Conservation (phyloP, 441 rosid genomes). For the Arabidopsis hybrid region DNA sequence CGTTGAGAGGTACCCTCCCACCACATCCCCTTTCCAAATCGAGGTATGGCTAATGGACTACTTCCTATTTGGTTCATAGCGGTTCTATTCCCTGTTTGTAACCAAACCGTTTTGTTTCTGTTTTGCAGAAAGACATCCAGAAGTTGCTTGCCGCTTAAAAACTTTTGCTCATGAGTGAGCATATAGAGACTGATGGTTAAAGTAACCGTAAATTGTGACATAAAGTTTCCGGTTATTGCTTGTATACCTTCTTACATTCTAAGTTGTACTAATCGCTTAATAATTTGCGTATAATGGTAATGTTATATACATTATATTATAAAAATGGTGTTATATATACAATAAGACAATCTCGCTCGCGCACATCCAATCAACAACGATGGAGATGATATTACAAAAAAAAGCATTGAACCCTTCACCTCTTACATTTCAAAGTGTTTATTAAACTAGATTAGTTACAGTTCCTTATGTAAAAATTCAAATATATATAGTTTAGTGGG, state of each 20-base stretch:
- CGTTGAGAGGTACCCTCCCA: conserved; percentile 75
- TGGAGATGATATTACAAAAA: no score
- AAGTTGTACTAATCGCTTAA: no score
- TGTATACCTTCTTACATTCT: neutral
- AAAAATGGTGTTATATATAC: neutral
- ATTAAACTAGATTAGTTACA: no score
- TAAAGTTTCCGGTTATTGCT: conserved; percentile 13
- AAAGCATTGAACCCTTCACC: no score
- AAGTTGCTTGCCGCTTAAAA: conserved; percentile 41
- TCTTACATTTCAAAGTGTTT: no score
- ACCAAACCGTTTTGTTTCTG: neutral
- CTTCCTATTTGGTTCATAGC: conserved; percentile 19
- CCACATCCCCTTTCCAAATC: conserved; percentile 81
- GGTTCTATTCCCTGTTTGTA: neutral
- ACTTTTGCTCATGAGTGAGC: conserved; percentile 14
- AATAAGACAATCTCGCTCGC: conserved; percentile 23
- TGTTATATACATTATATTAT: no score
- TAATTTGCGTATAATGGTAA: no score
- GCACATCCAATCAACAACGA: neutral
- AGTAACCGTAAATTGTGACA: conserved; percentile 1
- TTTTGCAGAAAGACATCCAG: conserved; percentile 44
- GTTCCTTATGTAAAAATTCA: no score
- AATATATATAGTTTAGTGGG: no score
- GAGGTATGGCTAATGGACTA: conserved; percentile 52
- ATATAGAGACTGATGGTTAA: conserved; percentile 22